phyloP scores from a whole-genome alignment of 495 filamentous ascomycete genomes.

The Penicillium manginii region DNA sequence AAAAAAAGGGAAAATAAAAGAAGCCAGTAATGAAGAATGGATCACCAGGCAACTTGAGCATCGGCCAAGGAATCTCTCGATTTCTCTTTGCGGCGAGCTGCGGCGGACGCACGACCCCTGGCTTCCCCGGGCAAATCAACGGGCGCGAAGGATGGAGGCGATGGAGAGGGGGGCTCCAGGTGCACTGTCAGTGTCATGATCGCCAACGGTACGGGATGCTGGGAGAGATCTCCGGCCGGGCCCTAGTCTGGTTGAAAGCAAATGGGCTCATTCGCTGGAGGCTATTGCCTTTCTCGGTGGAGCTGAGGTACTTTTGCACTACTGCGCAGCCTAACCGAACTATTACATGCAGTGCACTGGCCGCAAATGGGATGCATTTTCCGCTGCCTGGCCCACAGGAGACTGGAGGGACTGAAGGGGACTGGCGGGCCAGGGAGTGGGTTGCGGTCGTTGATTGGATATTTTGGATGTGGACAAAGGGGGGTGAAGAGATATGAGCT shows the following conservation, averaged over 20 bases:
- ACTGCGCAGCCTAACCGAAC: constrained; percentile 34
- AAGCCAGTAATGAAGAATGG: constrained; percentile 2
- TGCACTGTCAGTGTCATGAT: constrained; percentile 30
- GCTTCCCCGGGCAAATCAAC: constrained; percentile 49
- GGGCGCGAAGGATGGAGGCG: not conserved
- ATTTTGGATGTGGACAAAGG: too few relatives aligned
- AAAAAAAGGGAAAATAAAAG: constrained; percentile 10
- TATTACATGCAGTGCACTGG: constrained; percentile 41
- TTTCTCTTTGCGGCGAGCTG: constrained; percentile 49
- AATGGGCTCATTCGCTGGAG: not conserved
- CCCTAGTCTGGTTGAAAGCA: not conserved
- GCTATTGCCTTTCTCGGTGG: not conserved
- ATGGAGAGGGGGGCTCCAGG: constrained; percentile 12
- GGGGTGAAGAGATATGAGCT: too few relatives aligned
- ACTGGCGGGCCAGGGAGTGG: too few relatives aligned
- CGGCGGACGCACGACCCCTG: constrained; percentile 39
- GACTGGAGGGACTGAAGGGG: too few relatives aligned
- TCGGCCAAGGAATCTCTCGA: constrained; percentile 33
- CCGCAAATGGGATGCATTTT: constrained; percentile 38
- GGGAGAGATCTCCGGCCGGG: constrained; percentile 9
- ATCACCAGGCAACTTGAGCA: constrained; percentile 30
- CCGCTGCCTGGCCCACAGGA: constrained; percentile 26
- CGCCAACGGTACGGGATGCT: constrained; percentile 19
- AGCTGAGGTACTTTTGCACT: constrained; percentile 31
- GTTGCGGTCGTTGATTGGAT: too few relatives aligned